Conservation (phyloP, 2,329 filamentous ascomycete species). For the Scedosporium apiospermum region DNA sequence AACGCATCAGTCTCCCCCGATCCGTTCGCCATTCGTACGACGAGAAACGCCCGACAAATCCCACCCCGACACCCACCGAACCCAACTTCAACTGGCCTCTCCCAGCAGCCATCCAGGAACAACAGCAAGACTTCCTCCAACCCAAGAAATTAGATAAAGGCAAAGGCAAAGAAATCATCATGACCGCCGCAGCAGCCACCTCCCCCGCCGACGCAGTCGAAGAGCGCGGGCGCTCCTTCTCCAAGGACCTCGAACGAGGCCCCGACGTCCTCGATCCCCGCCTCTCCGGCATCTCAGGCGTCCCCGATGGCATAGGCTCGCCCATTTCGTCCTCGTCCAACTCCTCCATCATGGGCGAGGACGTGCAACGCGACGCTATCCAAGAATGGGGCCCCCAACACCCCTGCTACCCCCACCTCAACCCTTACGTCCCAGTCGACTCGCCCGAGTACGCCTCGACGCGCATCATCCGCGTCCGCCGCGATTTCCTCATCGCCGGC, state of each 20-base stretch:
- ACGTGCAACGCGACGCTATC: constrained; percentile 56
- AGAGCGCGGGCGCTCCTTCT: constrained; percentile 25
- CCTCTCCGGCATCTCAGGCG: constrained; percentile 34
- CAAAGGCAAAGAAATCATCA: constrained; percentile 41
- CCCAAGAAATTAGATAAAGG: constrained; percentile 32
- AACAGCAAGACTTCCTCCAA: constrained; percentile 6
- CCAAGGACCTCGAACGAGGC: constrained; percentile 47
- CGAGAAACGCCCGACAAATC: constrained; percentile 29
- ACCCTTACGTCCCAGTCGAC: constrained; percentile 75
- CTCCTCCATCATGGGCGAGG: constrained; percentile 54
- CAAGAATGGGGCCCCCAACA: constrained; percentile 89
- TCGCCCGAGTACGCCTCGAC: constrained; percentile 69
- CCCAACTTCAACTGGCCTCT: constrained; percentile 3
- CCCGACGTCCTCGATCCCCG: constrained; percentile 32
- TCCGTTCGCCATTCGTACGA: constrained; percentile 46
- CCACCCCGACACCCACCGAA: constrained; percentile 16
- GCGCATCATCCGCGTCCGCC: constrained; percentile 79
- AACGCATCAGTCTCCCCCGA: constrained; percentile 42
- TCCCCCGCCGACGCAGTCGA: constrained; percentile 16
- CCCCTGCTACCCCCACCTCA: constrained; percentile 88
- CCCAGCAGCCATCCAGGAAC: not conserved
- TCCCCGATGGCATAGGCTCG: constrained; percentile 42
- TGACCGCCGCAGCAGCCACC: constrained; percentile 14
- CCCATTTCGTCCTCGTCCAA: constrained; percentile 47
- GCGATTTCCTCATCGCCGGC: constrained; percentile 85